Evolutionary conservation across 2,329 filamentous ascomycete genomes (phyloP), one percentile per base, ranked within the genome.

Genomic region (Exophiala sp.): DNA sequence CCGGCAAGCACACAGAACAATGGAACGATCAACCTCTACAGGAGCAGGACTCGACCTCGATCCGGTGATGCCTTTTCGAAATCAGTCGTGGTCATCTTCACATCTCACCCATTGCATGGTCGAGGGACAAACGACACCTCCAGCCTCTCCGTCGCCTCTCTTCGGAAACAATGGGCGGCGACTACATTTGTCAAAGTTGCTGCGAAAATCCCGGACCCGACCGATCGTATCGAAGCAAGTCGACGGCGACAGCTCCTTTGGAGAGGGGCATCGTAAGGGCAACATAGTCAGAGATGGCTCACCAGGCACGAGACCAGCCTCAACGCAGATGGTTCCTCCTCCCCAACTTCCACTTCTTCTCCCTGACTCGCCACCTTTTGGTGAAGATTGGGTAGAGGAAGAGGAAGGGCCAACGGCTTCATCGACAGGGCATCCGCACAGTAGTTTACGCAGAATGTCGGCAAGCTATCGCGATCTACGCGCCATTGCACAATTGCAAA

Each of bases 131-230:
- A 37, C 51, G 29, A 53, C 47, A 27, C 52, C 52, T 14, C 44
- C 52, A 23, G 24, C 51, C 2, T 48, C 46, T 19, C 50, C 52
- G n/a, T 11, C 39, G 24, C 21, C 30, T 19, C 34, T 9, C 27
- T 8, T 29, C 18, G 14, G 4, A n/a, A 42, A 18, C 32, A 39
- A 52, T 29, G 34, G n/a, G 14, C 29, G 43, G 3, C 35, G 43
- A 37, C 29, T 50, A 24, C 52, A 55, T 21, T 37, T 58, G 16
- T 53, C 46, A n/a, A 53, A 43, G 37, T 43, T 58, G 14, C 50
- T 58, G 18, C 46, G 34, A 24, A 42, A 48, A 16, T 51, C 49
- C 27, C 46, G 43, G 14, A 45, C 46, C 10, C 24, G 24, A 5
- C 10, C 24, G 24, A 27, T 27, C 43, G 48, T 24, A 19, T 47